Conservation (phyloP, 2,329 filamentous ascomycete genomes). For the Triangularia setosa region DNA sequence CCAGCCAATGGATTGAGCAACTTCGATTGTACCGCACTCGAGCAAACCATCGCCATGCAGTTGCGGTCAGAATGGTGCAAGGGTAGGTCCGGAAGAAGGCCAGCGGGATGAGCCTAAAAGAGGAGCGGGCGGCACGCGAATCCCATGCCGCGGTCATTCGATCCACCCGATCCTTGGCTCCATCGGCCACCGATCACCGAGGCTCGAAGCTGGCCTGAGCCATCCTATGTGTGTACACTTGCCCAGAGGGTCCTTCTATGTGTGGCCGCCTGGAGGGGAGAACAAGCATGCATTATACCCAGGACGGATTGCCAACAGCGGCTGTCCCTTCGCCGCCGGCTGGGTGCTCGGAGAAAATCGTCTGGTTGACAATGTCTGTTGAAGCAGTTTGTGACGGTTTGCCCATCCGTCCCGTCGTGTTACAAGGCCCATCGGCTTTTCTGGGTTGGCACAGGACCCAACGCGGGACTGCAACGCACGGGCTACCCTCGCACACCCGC, state of each 20-base stretch:
- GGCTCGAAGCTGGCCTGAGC: not conserved
- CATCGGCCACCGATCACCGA: conserved; percentile 9
- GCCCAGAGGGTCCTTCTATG: not conserved
- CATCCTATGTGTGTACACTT: not conserved
- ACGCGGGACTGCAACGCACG: conserved; percentile 20
- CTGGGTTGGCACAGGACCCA: conserved; percentile 5
- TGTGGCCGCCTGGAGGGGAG: not conserved
- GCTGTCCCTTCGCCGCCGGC: not conserved
- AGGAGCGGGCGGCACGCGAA: conserved; percentile 26
- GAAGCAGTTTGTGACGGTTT: conserved; percentile 1
- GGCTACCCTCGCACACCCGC: conserved; percentile 18
- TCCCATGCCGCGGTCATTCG: conserved; percentile 21
- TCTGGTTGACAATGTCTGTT: not conserved
- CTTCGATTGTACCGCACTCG: not conserved
- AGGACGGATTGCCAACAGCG: not conserved
- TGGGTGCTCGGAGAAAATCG: not conserved
- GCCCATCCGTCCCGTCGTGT: conserved; percentile 4
- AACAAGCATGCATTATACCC: not conserved
- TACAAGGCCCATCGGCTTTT: conserved; percentile 4
- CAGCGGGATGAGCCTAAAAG: conserved; percentile 31
- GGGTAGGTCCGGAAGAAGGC: conserved; percentile 21
- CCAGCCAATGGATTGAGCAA: not conserved
- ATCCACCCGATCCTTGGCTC: conserved; percentile 22
- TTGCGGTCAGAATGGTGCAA: conserved; percentile 8
- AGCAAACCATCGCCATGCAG: not conserved